These are phyloP conservation scores for Teunomyces pallodes DNA, from an alignment of 805 yeast genomes.

Conservation along the genomic window DNA sequence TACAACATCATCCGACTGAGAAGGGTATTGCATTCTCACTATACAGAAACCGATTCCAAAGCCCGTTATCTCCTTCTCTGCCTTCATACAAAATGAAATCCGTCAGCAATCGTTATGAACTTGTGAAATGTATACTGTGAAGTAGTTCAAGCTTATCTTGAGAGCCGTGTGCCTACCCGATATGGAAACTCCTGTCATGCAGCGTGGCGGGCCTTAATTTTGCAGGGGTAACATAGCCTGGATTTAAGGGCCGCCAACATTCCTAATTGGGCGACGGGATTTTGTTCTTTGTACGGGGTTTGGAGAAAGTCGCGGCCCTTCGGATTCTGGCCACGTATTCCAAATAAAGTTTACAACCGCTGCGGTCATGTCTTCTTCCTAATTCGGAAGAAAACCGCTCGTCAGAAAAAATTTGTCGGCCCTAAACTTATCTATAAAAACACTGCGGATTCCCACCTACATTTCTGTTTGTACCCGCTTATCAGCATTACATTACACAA, in stretches of 20 bases:
- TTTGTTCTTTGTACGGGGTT: neutral
- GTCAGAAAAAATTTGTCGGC: neutral
- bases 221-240: neutral
- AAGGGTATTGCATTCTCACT: too few species aligned
- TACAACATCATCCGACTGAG: too few species aligned
- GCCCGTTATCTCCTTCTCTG: too few species aligned
- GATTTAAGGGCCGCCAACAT: neutral
- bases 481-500: neutral
- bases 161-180: neutral
- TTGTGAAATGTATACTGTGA: too few species aligned
- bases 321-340: neutral
- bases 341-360: conserved; percentile 1
- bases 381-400: neutral
- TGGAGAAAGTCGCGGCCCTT: neutral
- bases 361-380: conserved; percentile 1
- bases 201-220: neutral
- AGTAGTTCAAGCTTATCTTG: too few species aligned
- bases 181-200: neutral
- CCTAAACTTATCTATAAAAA: neutral
- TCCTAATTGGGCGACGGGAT: neutral
- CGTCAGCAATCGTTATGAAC: too few species aligned
- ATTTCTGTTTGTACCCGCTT: neutral
- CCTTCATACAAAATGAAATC: too few species aligned
- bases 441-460: neutral
- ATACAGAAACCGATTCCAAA: too few species aligned